phyloP scores from a whole-genome alignment of 2,329 filamentous ascomycete genomes.

The Penicillium sp. region DNA sequence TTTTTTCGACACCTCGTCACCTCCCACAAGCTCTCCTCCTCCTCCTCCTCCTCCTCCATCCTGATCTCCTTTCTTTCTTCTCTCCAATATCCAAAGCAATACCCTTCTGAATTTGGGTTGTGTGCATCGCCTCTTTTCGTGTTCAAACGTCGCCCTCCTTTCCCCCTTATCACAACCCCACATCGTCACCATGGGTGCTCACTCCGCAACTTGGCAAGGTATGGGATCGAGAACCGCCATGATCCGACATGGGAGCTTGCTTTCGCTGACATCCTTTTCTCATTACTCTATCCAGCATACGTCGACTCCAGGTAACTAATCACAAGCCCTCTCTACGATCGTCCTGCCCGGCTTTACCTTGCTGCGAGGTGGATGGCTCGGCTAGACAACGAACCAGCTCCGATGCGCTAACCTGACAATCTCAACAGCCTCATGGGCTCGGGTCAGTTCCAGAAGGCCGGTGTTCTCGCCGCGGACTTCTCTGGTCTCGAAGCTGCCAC shows the following conservation, averaged over 20 bases:
- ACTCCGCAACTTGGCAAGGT: constrained; percentile 36
- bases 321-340: background rate
- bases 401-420: constrained; percentile 9
- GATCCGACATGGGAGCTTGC: constrained; percentile 1
- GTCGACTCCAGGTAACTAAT: constrained; percentile 54
- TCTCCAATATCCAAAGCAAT: background rate
- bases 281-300: constrained; percentile 44
- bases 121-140: constrained; percentile 1
- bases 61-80: constrained; percentile 6
- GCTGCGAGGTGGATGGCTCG: too few species aligned
- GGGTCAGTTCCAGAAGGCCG: constrained; percentile 74
- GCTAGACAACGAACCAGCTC: too few species aligned
- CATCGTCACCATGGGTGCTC: constrained; percentile 25
- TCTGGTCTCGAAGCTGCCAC: constrained; percentile 74
- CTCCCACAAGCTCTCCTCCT: constrained; percentile 16
- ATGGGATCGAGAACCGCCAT: constrained; percentile 6
- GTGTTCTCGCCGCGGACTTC: constrained; percentile 74
- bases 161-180: constrained; percentile 5
- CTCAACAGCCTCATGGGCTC: constrained; percentile 66
- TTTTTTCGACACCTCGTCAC: constrained; percentile 1
- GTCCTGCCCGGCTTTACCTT: too few species aligned
- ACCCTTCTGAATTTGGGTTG: background rate
- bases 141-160: constrained; percentile 5
- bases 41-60: constrained; percentile 2
- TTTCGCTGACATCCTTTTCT: constrained; percentile 14